Base-by-base conservation (phyloP, 495 filamentous ascomycete species). In the Hypoxylon subgilvum region DNA sequence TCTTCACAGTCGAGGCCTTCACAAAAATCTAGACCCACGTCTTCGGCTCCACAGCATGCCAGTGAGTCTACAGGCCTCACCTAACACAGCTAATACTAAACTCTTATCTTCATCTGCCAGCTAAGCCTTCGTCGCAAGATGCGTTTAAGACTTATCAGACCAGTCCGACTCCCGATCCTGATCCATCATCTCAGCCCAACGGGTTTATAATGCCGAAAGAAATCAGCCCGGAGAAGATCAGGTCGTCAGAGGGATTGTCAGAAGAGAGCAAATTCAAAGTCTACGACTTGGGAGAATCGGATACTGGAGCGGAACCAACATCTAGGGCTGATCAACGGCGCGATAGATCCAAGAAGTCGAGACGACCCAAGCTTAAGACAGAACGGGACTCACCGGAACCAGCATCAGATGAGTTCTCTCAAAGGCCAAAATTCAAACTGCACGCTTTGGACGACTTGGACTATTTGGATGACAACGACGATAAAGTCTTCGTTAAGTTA, bases 341-440 rank as follows among this genome's bases (percentile, higher is more conserved):
- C 13, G 21, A 13, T 6, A 55, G 12, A 19, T 13, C 17, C 16
- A 35, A 36, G 27, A 38, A 9, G 18, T 6, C 34, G 18, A 53
- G n/a, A 9, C 52, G n/a, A 16, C 19, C 57, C 30, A 54, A 48
- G 32, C 4, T 16, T 10, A 67, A 57, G 43, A 34, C 16, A 25
- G 48, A 42, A 39, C 50, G 25, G 30, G 6, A 5, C 8, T 46
- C 32, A 4, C 50, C 53, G 6, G 40, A 64, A 14, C 38, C 57
- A 2, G 25, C 2, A 19, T 12, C 12, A 30, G 55, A 61, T 13
- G 61, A 69, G 25, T 21, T n/a, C 4, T 35, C 58, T 2, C 58
- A 55, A 32, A 61, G 32, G 6, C 61, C 64, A 31, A 38, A 56
- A 17, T 69, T 69, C 43, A 67, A 64, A 38, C 17, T 66, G 22